Evolutionary conservation across 805 yeast species (phyloP).

Genomic region (Kodamaea neixiangensis): DNA sequence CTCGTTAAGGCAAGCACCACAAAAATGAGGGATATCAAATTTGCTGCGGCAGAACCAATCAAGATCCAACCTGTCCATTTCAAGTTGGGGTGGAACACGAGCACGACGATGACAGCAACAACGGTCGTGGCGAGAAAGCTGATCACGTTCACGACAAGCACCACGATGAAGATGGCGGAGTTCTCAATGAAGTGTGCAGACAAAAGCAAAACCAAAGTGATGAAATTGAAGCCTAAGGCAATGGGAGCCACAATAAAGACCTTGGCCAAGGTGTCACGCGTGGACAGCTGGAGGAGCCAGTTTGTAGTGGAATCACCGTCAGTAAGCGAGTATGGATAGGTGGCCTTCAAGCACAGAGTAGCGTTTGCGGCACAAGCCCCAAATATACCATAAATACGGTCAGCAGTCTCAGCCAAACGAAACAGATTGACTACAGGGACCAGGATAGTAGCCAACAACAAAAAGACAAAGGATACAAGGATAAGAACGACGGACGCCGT

Average conservation of each 20-base stretch:
- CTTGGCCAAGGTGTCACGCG: constrained; percentile 55
- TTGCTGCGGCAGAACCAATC: constrained; percentile 63
- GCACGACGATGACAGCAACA: constrained; percentile 53
- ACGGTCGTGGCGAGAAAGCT: constrained; percentile 57
- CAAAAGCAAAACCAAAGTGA: constrained; percentile 27
- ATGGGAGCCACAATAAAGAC: constrained; percentile 63
- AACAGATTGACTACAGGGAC: constrained; percentile 57
- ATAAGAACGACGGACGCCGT: constrained; percentile 43
- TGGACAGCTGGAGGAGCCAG: constrained; percentile 50
- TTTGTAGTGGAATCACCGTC: constrained; percentile 24
- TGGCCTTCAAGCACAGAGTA: constrained; percentile 43
- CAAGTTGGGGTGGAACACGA: constrained; percentile 65
- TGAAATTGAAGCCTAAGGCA: constrained; percentile 62
- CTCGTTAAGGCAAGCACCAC: constrained; percentile 24
- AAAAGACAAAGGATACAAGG: constrained; percentile 59
- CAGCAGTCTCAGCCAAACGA: constrained; percentile 48
- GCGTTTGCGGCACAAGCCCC: constrained; percentile 54
- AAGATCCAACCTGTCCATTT: constrained; percentile 75
- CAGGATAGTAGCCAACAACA: constrained; percentile 61
- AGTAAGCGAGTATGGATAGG: constrained; percentile 41
- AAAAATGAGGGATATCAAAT: constrained; percentile 52
- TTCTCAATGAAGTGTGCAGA: constrained; percentile 27
- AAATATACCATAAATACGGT: constrained; percentile 59
- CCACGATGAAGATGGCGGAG: constrained; percentile 31
- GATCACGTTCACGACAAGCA: constrained; percentile 47